Evolutionary conservation across 2,329 filamentous ascomycete species (phyloP), one percentile per base, ranked within the genome.

Genomic region (Macrophomina pseudophaseolina): DNA sequence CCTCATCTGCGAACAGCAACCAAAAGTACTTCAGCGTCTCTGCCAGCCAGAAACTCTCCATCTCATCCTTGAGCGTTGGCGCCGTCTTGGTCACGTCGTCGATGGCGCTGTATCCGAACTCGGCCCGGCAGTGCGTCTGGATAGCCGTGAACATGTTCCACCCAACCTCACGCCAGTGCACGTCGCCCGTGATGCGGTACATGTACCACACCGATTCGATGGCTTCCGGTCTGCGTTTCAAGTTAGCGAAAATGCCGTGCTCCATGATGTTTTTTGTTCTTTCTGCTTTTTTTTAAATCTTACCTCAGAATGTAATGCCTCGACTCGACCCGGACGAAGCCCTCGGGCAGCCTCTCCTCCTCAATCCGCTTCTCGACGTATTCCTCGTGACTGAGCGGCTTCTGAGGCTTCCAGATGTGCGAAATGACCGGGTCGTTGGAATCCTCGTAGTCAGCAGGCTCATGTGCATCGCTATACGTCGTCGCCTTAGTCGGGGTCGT

Each of bases 141-240:
- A 93, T 83, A 8, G 86, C 84, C 65, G 85, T 75, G 74, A 92
- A 93, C 90, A 93, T 93, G 65, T 82, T 81, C 91, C 91, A 93
- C 1, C 90, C 91, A 74, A 88, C 88, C 67, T 90, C 85, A 73
- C 87, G 87, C 84, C 88, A 90, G 58, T 82, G 80, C 1, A 82
- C 71, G 69, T 91, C 87, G 32, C 90, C 91, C 0, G 90, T 93
- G 67, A 92, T 82, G 66, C 91, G 86, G 75, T 90, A 92, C 82
- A 94, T 87, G 74, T 92, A 86, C 76, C 92, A 94, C 4, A 95
- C 86, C 14, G 88, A 91, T 80, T 94, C 91, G 64, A 94, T 92
- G 2, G 91, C 91, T 78, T 94, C 91, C 23, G 91, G 91, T 7
- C 79, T 72, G 58, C 44, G 18, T 42, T n/a, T 38, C 30, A 23